These are phyloP conservation scores for Tolypocladium ophioglossoides DNA, from an alignment of 2,329 filamentous ascomycete genomes.

Conservation along the genomic window DNA sequence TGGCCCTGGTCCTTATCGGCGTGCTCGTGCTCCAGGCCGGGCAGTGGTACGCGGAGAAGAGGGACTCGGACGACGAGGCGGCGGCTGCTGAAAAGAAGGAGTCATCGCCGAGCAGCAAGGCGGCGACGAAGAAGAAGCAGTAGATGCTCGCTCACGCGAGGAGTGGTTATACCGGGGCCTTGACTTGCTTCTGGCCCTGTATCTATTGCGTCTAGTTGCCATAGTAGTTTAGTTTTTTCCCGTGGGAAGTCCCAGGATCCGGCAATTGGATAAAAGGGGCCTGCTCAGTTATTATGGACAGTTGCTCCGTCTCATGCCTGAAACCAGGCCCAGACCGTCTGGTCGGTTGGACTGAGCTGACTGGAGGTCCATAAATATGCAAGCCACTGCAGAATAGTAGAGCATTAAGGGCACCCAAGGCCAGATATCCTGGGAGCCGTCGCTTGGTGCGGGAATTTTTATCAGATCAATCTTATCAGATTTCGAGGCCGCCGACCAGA, in stretches of 20 bases:
- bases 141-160: constrained; percentile 4
- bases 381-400: not conserved
- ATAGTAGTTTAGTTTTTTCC: not conserved
- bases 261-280: not conserved
- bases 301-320: not conserved
- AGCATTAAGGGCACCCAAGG: not conserved
- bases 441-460: constrained; percentile 1
- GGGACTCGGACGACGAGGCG: constrained; percentile 72
- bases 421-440: not conserved
- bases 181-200: not conserved
- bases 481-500: not conserved
- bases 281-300: not conserved
- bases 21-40: constrained; percentile 89
- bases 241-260: not conserved
- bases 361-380: not conserved
- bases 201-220: not conserved
- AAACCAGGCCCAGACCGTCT: not conserved
- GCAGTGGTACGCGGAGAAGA: constrained; percentile 96
- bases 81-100: constrained; percentile 40
- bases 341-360: not conserved
- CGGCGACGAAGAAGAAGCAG: constrained; percentile 26
- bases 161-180: not conserved
- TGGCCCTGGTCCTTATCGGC: constrained; percentile 84
- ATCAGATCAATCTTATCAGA: constrained; percentile 5
- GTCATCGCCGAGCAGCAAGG: constrained; percentile 12